A percentile compares a stretch with the other conserved stretches of the same genome.
These are phyloP conservation scores for Ophiorrhiza pumila DNA, from an alignment of 257 asterid genomes.

Conservation along the genomic window DNA sequence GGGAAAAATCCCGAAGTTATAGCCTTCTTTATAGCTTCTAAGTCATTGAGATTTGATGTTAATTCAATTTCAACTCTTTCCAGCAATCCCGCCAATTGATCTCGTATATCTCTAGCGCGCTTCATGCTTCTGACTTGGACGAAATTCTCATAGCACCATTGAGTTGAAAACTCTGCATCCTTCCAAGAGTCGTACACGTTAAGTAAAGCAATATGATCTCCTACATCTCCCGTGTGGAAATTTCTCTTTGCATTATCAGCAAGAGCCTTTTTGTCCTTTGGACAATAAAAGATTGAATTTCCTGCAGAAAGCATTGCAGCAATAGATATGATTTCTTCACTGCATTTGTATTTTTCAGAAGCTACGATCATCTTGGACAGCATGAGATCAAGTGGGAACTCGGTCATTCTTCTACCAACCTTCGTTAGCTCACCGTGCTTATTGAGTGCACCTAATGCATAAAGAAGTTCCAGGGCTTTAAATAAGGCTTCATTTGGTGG, in stretches of 20 bases:
- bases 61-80: slow-evolving; percentile 84
- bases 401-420: slow-evolving; percentile 94
- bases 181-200: slow-evolving; percentile 81
- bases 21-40: slow-evolving; percentile 62
- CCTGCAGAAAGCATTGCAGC: slow-evolving; percentile 92
- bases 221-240: slow-evolving; percentile 84
- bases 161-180: slow-evolving; percentile 82
- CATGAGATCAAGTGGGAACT: slow-evolving; percentile 95
- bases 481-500: slow-evolving; percentile 88
- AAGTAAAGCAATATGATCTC: slow-evolving; percentile 86
- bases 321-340: slow-evolving; percentile 80
- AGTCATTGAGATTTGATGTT: slow-evolving; percentile 52
- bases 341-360: slow-evolving; percentile 73
- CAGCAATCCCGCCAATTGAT: slow-evolving; percentile 72
- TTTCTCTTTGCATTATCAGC: slow-evolving; percentile 86
- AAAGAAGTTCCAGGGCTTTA: slow-evolving; percentile 82
- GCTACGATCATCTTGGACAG: slow-evolving; percentile 90
- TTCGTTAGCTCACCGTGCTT: slow-evolving; percentile 79
- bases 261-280: slow-evolving; percentile 82
- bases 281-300: slow-evolving; percentile 88
- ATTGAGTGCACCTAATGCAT: slow-evolving; percentile 87
- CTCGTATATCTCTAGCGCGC: slow-evolving; percentile 75
- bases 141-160: slow-evolving; percentile 90
- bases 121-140: slow-evolving; percentile 77
- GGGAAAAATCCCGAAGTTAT: slow-evolving; percentile 74